Percentiles rank a stretch among this genome's conserved stretches.
Conservation (phyloP, 805 yeast genomes). For the Candida dajiaensis region DNA sequence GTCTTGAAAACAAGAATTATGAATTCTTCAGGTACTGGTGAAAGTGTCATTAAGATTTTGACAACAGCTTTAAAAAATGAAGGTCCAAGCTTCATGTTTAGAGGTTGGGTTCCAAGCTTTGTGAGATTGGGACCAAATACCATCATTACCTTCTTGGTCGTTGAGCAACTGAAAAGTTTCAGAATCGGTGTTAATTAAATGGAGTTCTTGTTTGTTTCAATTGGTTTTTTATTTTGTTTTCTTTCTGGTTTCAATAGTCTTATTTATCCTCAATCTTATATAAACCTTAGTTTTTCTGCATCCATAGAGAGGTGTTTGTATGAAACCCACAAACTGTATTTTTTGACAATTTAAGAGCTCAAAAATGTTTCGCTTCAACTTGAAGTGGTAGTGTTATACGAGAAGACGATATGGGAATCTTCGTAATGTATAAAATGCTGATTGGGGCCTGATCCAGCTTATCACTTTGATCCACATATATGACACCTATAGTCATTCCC, state of each 20-base stretch:
- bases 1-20: constrained; percentile 84
- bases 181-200: constrained; percentile 39
- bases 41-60: constrained; percentile 47
- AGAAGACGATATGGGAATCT: no score
- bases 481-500: no score
- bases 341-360: no score
- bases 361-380: no score
- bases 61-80: constrained; percentile 53
- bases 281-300: neutral
- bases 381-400: no score
- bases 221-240: constrained; percentile 4
- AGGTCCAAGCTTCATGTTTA: constrained; percentile 75
- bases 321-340: no score
- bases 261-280: no score
- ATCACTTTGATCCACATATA: no score
- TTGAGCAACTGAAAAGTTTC: constrained; percentile 56
- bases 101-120: constrained; percentile 90
- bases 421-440: no score
- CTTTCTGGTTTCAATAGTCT: neutral
- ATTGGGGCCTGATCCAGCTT: no score
- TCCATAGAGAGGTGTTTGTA: no score
- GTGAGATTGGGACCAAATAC: constrained; percentile 82
- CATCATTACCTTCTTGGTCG: constrained; percentile 59
- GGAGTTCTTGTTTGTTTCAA: neutral
- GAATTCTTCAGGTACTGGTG: constrained; percentile 45